These are phyloP conservation scores for Colletotrichum liaoningense DNA, from an alignment of 2,329 filamentous ascomycete species.

Conservation along the genomic window DNA sequence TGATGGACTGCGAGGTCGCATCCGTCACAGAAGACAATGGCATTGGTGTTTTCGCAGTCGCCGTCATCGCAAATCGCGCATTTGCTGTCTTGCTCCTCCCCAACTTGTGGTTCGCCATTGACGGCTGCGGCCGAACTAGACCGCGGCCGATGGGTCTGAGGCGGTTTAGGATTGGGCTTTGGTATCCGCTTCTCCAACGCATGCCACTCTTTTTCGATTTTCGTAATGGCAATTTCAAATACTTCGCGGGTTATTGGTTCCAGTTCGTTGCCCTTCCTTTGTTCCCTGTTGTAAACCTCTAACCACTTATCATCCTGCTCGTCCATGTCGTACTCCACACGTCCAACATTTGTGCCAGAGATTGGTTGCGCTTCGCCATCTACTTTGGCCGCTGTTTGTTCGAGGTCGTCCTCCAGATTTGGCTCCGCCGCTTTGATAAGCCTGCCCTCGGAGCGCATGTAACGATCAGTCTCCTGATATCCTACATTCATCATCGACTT, in stretches of 20 bases:
- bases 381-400: conserved; percentile 58
- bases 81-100: conserved; percentile 96
- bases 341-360: conserved; percentile 69
- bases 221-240: conserved; percentile 98
- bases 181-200: conserved; percentile 95
- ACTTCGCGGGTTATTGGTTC: conserved; percentile 91
- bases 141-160: conserved; percentile 90
- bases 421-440: conserved; percentile 74
- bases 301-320: conserved; percentile 99
- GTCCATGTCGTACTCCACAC: conserved; percentile 99
- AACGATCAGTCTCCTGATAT: conserved; percentile 95
- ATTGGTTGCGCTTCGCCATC: conserved; percentile 68
- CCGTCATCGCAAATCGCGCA: conserved; percentile 98
- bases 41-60: conserved; percentile 99
- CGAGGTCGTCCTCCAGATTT: conserved; percentile 69
- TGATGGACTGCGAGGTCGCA: conserved; percentile 98
- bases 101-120: conserved; percentile 88
- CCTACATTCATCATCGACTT: conserved; percentile 96
- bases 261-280: conserved; percentile 76
- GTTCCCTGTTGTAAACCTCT: conserved; percentile 80
- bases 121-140: conserved; percentile 96
- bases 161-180: conserved; percentile 95
- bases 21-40: conserved; percentile 98
- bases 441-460: conserved; percentile 79
- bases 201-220: conserved; percentile 99